Evolutionary conservation across 441 rosid species (phyloP), one percentile per base, ranked within the genome.

Genomic region (Euphorbia corollata): DNA sequence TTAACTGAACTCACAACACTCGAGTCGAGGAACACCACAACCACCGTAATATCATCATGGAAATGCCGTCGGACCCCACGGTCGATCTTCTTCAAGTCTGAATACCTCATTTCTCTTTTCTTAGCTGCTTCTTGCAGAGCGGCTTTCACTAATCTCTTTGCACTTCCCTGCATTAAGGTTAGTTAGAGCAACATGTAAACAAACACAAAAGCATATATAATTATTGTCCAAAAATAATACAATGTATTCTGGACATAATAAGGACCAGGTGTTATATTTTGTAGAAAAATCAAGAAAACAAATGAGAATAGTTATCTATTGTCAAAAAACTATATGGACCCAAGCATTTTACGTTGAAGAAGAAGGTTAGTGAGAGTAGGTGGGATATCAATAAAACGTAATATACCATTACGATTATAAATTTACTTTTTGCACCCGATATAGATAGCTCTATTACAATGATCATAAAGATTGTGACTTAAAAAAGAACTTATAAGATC

Each of bases 31-130:
- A 87, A 94, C 77, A 91, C 80, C 4, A 94, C 96, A 1, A 89
- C 71, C 67, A 87, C 99, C 2, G 97, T 89, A 68, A 88, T 89
- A 80, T 94, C 99, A 32, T 94, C 99, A 24, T 94, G 99, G 89
- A 91, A 94, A 86, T 88, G 94, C 45, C 99, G 77, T 22, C 99
- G 71, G 5, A 94, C 98, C 0, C 99, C 98, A 0, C 96, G 87
- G 75, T 94, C 97, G 3, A 94, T 91, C 87, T 88, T 91, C 80
- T 89, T 94, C 82, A 94, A 75, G 89, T 91, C 99, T 0, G 99
- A 91, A 76, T 91, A 94, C 59, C 99, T 87, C 96, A 94, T 90
- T 78, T 91, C 96, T 72, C 97, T 74, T 83, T 88, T 90, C 83
- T 84, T 90, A 0, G 97, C 97, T 11, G 96, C 97, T 78, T 84